phyloP scores from a whole-genome alignment of 2,329 filamentous ascomycete genomes.

The Stachybotrys chlorohalonatus region DNA sequence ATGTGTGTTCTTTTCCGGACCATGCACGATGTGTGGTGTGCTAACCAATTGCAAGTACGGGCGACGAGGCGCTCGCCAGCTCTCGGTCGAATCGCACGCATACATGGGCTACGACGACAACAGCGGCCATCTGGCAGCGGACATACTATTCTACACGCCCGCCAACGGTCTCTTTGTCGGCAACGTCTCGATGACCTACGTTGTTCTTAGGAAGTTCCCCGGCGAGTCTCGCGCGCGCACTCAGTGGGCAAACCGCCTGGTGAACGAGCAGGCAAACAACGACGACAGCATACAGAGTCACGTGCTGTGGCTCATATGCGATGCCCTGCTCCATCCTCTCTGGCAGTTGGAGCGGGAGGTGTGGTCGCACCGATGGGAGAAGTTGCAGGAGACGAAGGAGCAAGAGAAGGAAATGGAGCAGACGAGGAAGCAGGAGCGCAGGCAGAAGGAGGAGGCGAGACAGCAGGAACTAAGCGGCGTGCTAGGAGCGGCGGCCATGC shows the following conservation, averaged over 20 bases:
- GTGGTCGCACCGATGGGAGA: slow-evolving; percentile 37
- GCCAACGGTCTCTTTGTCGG: not conserved
- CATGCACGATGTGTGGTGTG: not conserved
- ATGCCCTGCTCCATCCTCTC: slow-evolving; percentile 46
- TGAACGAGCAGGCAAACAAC: slow-evolving; percentile 1
- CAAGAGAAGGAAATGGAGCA: not conserved
- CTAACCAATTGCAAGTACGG: not conserved
- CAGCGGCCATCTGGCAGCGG: not conserved
- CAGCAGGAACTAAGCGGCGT: too few relatives aligned
- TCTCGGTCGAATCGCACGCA: not conserved
- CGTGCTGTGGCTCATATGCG: too few relatives aligned
- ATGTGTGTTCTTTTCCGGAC: slow-evolving; percentile 7
- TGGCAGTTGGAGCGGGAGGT: slow-evolving; percentile 58
- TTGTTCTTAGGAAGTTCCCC: slow-evolving; percentile 5
- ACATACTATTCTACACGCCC: not conserved
- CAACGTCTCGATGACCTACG: slow-evolving; percentile 1
- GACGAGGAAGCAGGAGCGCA: not conserved
- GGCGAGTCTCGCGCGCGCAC: slow-evolving; percentile 1
- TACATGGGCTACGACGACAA: not conserved
- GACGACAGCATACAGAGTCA: not conserved
- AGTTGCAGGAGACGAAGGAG: not conserved
- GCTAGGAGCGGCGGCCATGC: too few relatives aligned
- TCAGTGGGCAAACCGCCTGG: not conserved
- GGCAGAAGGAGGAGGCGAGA: not conserved
- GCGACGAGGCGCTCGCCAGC: not conserved